A percentile compares a stretch with the other conserved stretches of the same genome.
These are phyloP conservation scores for Allomyces javanicus DNA, from an alignment of 192 early-diverging fungal genomes.

Conservation along the genomic window DNA sequence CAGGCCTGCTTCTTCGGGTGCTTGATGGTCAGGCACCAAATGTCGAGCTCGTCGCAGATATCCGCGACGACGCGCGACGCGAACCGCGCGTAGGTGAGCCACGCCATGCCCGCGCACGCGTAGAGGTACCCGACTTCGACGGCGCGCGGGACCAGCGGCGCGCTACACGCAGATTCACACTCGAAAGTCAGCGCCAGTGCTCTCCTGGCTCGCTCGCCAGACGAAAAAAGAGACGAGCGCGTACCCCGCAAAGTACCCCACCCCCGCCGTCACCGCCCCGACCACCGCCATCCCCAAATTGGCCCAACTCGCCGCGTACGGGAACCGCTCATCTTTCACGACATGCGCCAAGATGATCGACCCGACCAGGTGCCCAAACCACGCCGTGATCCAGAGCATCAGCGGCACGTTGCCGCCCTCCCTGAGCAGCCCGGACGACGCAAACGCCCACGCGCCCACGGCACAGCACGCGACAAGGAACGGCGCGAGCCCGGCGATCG, in stretches of 20 bases:
- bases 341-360: not conserved
- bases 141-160: not conserved
- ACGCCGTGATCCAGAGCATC: not conserved
- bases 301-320: not conserved
- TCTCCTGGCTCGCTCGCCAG: no score
- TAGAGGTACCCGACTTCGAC: conserved; percentile 28
- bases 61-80: conserved; percentile 46
- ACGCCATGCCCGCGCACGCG: conserved; percentile 32
- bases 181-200: no score
- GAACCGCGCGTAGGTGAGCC: conserved; percentile 45
- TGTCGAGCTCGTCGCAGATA: conserved; percentile 54
- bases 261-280: not conserved
- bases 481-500: no score
- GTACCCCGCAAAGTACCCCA: not conserved
- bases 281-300: not conserved
- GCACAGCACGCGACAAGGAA: no score
- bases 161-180: no score
- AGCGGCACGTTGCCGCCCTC: not conserved
- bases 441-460: no score
- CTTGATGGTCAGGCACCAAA: conserved; percentile 62
- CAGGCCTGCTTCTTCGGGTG: conserved; percentile 21
- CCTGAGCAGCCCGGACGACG: not conserved
- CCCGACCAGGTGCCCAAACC: not conserved
- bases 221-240: no score
- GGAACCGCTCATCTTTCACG: not conserved